Base-by-base conservation (phyloP, 495 filamentous ascomycete species). In the Penicillium pancosmium region DNA sequence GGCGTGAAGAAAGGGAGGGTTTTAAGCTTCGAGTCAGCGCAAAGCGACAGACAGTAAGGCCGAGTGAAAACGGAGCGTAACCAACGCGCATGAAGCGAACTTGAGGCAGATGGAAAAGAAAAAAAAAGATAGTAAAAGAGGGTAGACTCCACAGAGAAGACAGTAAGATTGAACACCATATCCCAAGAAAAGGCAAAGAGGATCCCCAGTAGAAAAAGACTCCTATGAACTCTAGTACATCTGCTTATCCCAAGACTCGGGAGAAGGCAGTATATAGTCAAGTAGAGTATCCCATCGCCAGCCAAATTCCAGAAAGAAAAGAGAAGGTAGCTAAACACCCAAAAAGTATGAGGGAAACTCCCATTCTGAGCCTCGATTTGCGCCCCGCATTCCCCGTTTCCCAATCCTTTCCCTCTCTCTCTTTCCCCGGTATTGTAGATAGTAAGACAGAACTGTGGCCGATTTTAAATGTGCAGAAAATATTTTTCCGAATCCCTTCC, bases 351-450 rank as follows among this genome's bases (percentile, higher is more conserved):
- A 40, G 65, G 38, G 15, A 16, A 18, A 66, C 34, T 36, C 52
- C 35, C 19, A 44, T 56, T 56, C 56, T 61, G 58, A 56, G 52
- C 53, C 52, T 56, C 58, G 47, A 48, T 61, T 56, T 38, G 58
- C 58, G 52, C 55, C 54, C 38, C 35, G 50, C 35, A 27, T 27
- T 27, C 25, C 25, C 25, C 25, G 25, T 27, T 27, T 27, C 25
- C 25, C 25, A 27, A 27, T 27, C 25, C 25, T 4, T 7, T 27
- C 5, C 5, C 25, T 27, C 5, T 27, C 25, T 27, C 25, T 27
- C 25, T 4, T 54, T 27, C 25, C 40, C 53, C 50, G 11, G 16
- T 5, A 27, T 27, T 35, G 44, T 16, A 33, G 33, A 34, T 47
- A 52, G 54, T 49, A 56, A 56, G 54, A 41, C 49, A 61, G 54